Evolutionary conservation across 202 grass and related monocot genomes (phyloP), one percentile per base, ranked within the genome.

Genomic region (Panicum hallii): DNA sequence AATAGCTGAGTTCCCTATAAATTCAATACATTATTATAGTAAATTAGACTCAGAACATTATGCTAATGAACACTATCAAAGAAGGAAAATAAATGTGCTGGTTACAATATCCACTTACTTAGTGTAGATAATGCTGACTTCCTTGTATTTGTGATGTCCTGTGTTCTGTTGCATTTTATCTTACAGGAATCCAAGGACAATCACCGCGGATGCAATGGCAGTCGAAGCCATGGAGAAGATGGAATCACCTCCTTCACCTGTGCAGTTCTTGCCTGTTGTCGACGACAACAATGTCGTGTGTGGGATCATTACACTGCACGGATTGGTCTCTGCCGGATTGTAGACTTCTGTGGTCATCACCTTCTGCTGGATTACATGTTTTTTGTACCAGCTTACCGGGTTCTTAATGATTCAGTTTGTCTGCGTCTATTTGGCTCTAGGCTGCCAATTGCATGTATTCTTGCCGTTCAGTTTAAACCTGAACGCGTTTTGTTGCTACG

Each of bases 221-320:
- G 93, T 94, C 11, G 83, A 94, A 72, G 92, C 93, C 41, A 99
- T 99, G 97, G 87, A 90, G 91, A 99, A 91, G 82, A 99, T 99
- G 93, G 97, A 99, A 70, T 88, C 90, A 2, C 90, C 93, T 12
- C 97, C 97, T 62, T 97, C 97, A 72, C 83, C 97, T 17, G 97
- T 99, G 73, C 97, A 97, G 69, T 99, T 99, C 70, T 90, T 99
- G 87, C 97, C 97, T 49, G 93, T 99, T 54, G 82, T 99, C 11
- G 84, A 93, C 52, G 83, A 71, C 34, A 56, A 83, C 26, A 91
- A 95, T 5, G 45, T 90, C 0, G 93, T 99, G 32, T 91, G 90
- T 34, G 97, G 93, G 63, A 99, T 99, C 79, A 76, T 97, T 40
- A 99, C 93, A 66, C 77, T 99, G 74, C 97, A 99, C 26, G 97